A percentile compares a stretch with the other conserved stretches of the same genome.
Evolutionary conservation across 164 flowering plant genomes (phyloP).

Genomic region (Malania oleifera): DNA sequence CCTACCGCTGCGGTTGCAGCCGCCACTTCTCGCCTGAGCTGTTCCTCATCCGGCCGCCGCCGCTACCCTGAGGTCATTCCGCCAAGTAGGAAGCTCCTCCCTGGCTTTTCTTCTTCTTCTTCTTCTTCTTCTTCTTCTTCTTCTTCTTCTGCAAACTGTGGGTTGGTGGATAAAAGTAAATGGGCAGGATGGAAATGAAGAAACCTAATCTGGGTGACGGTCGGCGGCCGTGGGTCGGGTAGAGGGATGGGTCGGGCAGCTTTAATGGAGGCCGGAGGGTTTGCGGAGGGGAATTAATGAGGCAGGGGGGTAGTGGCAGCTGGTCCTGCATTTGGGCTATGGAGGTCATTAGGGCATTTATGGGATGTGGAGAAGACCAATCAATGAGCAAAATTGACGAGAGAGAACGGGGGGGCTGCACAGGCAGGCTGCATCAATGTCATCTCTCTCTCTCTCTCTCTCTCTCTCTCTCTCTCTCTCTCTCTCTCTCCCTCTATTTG

Average conservation of each 20-base stretch:
- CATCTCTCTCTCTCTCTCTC: neutral
- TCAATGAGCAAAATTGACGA: conserved; percentile 26
- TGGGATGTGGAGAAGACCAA: conserved; percentile 15
- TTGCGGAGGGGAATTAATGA: conserved; percentile 6
- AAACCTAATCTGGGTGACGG: conserved; percentile 12
- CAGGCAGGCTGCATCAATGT: no score
- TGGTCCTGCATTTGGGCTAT: neutral
- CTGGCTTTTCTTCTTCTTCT: no score
- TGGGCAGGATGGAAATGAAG: conserved; percentile 4
- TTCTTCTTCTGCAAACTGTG: no score
- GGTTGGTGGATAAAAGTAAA: conserved; percentile 14
- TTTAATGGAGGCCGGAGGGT: conserved; percentile 4
- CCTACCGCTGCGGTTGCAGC: no score
- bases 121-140: no score
- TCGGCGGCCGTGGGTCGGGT: conserved; percentile 17
- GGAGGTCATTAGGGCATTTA: conserved; percentile 14
- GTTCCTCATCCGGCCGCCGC: no score
- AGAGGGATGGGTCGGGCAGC: conserved; percentile 8
- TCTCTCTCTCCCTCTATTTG: no score
- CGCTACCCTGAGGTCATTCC: no score
- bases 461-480: no score
- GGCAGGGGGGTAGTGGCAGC: neutral
- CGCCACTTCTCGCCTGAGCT: no score
- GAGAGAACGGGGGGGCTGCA: neutral
- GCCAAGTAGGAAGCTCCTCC: no score